Evolutionary conservation across 257 asterid species (phyloP), one percentile per base, ranked within the genome.

Genomic region (Solanum appendiculatum): DNA sequence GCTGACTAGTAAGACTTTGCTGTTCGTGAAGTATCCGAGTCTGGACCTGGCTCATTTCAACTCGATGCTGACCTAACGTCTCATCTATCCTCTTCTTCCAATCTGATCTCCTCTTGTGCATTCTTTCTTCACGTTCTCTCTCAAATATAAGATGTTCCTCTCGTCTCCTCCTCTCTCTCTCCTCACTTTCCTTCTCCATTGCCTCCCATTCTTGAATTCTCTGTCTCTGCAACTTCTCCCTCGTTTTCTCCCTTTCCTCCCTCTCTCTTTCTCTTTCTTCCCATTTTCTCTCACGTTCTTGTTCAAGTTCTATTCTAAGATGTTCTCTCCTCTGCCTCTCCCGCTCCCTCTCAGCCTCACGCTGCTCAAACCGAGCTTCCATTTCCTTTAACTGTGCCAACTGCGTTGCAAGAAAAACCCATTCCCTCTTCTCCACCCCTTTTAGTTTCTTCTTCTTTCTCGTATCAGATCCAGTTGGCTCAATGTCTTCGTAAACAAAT

Each of bases 11-110:
- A 33, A 97, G 91, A 86, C 90, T 97, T 63, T 97, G 99, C 84
- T 97, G 99, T 88, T 97, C 99, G 21, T 97, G 98, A 54, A 96
- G 91, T 85, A 95, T 91, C 68, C 99, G 90, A 8, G 95, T 95
- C 88, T 97, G 99, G 86, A 95, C 87, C 91, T 95, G 99, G 27
- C 90, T 90, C 96, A 97, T 94, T 88, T 97, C 99, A 29, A 90
- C 93, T 85, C 98, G 87, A 90, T 97, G 99, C 85, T 92, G 96
- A 86, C 92, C 90, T 54, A 97, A 31, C 93, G 84, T 95, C 83
- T 92, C 96, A 1, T 96, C 98, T 85, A 94, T 94, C 91, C 96
- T 92, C 91, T 94, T 95, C 93, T 94, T 94, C 96, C 98, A 94
- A 46, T 93, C 99, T 4, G 90, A 93, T 88, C 98, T 95, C 92